Conservation (phyloP, 352 stramenopile genomes). For the Phytophthora cactorum region DNA sequence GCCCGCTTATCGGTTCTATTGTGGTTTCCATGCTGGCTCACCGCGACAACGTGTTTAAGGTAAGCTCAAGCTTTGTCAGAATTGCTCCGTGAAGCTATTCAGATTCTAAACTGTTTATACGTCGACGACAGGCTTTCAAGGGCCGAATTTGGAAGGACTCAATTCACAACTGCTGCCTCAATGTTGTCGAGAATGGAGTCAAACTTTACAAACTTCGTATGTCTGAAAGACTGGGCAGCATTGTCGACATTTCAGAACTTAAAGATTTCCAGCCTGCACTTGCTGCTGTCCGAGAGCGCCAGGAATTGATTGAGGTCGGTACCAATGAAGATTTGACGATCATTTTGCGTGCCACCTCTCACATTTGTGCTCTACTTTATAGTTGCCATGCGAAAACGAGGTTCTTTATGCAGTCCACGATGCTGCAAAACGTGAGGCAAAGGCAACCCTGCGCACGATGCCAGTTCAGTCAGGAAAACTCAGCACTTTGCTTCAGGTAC, state of each 20-base stretch:
- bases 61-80: conserved; percentile 16
- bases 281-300: conserved; percentile 25
- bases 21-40: conserved; percentile 80
- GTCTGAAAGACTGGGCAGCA: conserved; percentile 63
- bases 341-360: neutral
- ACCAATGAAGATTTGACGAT: neutral
- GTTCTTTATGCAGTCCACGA: conserved; percentile 57
- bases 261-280: conserved; percentile 60
- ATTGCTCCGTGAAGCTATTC: neutral
- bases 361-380: conserved; percentile 8
- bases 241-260: conserved; percentile 79
- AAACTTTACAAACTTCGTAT: conserved; percentile 85
- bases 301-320: conserved; percentile 50
- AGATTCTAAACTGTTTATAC: neutral
- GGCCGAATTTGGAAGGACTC: conserved; percentile 77
- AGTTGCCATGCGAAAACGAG: conserved; percentile 71
- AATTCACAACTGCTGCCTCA: conserved; percentile 84
- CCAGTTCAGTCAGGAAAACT: conserved; percentile 72
- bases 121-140: conserved; percentile 54
- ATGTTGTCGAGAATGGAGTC: conserved; percentile 78
- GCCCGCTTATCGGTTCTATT: conserved; percentile 70
- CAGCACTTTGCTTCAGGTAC: conserved; percentile 63
- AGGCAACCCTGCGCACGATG: conserved; percentile 60
- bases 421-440: conserved; percentile 54
- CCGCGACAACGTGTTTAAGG: conserved; percentile 69